Base-by-base conservation (phyloP, 805 yeast genomes). In the Metschnikowia borealis region DNA sequence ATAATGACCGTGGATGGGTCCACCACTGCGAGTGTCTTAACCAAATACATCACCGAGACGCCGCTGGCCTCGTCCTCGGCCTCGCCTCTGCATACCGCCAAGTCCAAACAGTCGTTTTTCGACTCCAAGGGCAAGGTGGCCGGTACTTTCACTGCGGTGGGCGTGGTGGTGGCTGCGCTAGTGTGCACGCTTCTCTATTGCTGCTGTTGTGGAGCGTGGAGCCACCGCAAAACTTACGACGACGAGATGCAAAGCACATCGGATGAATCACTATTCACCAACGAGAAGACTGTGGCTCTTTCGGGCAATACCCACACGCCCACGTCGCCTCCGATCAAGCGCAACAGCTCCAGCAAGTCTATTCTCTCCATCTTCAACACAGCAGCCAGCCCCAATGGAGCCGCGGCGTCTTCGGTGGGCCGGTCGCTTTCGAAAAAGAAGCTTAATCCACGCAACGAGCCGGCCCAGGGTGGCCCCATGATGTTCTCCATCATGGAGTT, bases 71-170 rank as follows among this genome's bases (percentile, higher is more conserved):
- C 46, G 32, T 3, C 52, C 15, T 11, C 49, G 17, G 5, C 52
- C 15, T 11, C 49, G 20, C n/a, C 59, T 7, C 38, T 52, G 23
- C 17, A 55, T 3, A 18, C 51, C n/a, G 31, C 48, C 14, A 15
- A 44, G 18, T n/a, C 46, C 31, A 38, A 37, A 59, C 59, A 31
- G 8, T 70, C 83, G 2, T 89, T 85, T 62, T 89, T 86, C 75
- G 74, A 77, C 50, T 71, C 81, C 43, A 80, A 80, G 42, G 95
- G 92, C 0, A 86, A 85, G 62, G 94, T 89, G 1, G 95, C 91
- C 0, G 96, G 95, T 3, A 86, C 89, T 0, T 89, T 89, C 67
- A 81, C 86, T 2, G 90, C 80, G 0, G 94, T 89, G 15, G 96
- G 91, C 1, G 58, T 89, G 1, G 83, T 84, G 0, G 78, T 69